phyloP scores from a whole-genome alignment of 1,284 basidiomycete species.

The Ustilago trichophora region DNA sequence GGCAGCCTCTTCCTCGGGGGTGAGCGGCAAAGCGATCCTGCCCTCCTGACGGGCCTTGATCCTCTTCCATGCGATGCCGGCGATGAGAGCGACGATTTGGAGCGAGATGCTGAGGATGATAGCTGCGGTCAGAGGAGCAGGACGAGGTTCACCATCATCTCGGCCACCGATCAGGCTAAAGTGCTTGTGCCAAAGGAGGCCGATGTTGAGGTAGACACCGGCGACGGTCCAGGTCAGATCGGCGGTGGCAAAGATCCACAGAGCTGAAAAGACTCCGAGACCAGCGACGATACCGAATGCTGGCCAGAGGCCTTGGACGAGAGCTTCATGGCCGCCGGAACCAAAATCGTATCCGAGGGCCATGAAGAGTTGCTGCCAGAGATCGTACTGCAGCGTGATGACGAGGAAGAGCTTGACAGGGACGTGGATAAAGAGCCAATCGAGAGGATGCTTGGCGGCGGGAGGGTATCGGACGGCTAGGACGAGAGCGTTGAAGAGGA shows the following conservation, averaged over 20 bases:
- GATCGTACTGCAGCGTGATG: constrained; percentile 69
- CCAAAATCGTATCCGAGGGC: constrained; percentile 68
- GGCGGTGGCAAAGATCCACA: constrained; percentile 59
- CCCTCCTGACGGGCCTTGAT: constrained; percentile 49
- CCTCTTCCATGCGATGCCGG: constrained; percentile 52
- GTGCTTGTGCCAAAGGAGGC: constrained; percentile 53
- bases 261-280: constrained; percentile 42
- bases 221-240: constrained; percentile 56
- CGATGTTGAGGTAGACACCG: constrained; percentile 54
- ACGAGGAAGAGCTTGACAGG: constrained; percentile 69
- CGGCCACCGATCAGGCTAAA: constrained; percentile 33
- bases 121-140: constrained; percentile 51
- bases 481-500: constrained; percentile 54
- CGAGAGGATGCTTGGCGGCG: constrained; percentile 68
- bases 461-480: constrained; percentile 59
- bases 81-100: constrained; percentile 42
- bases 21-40: constrained; percentile 44
- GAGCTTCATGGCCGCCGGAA: constrained; percentile 23
- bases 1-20: constrained; percentile 47
- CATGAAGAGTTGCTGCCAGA: constrained; percentile 70
- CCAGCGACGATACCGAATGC: constrained; percentile 50
- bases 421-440: constrained; percentile 70
- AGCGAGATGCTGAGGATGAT: constrained; percentile 51
- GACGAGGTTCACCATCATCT: constrained; percentile 39
- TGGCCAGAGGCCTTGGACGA: constrained; percentile 53